A percentile compares a stretch with the other conserved stretches of the same genome.
Evolutionary conservation across 1,284 basidiomycete genomes (phyloP).

Genomic region (Apiotrichum brassicae): DNA sequence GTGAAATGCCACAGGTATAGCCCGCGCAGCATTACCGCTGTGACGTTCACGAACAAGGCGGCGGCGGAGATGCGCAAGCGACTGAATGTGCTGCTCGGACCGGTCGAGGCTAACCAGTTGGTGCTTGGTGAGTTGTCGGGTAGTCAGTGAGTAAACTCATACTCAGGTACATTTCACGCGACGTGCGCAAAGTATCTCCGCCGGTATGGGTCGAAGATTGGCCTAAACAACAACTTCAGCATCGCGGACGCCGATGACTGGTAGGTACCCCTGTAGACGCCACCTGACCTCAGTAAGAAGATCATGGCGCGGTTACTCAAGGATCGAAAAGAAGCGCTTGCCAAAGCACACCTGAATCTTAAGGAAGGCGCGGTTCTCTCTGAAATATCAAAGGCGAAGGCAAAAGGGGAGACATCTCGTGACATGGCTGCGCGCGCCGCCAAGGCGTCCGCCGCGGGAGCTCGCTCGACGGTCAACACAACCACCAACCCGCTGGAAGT

Average conservation of each 20-base stretch:
- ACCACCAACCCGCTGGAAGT: not conserved
- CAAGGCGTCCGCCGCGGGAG: slow-evolving; percentile 19
- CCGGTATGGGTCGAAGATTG: slow-evolving; percentile 58
- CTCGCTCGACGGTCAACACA: not conserved
- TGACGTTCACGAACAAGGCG: slow-evolving; percentile 84
- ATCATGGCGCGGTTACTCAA: slow-evolving; percentile 61
- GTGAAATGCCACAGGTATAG: slow-evolving; percentile 56
- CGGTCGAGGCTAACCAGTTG: slow-evolving; percentile 56
- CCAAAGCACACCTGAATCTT: slow-evolving; percentile 53
- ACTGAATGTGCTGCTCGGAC: slow-evolving; percentile 65
- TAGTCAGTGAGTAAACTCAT: slow-evolving; percentile 14
- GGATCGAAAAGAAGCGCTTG: slow-evolving; percentile 52
- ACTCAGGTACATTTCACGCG: slow-evolving; percentile 75
- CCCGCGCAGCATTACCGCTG: slow-evolving; percentile 65
- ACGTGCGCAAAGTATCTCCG: slow-evolving; percentile 67
- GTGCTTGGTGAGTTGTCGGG: slow-evolving; percentile 52
- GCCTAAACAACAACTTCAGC: slow-evolving; percentile 67
- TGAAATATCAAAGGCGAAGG: slow-evolving; percentile 74
- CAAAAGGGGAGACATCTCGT: slow-evolving; percentile 58
- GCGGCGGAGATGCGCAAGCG: slow-evolving; percentile 81
- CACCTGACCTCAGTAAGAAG: slow-evolving; percentile 57
- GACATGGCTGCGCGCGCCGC: slow-evolving; percentile 47
- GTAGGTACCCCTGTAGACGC: slow-evolving; percentile 50
- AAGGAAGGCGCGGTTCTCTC: slow-evolving; percentile 59
- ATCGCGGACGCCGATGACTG: slow-evolving; percentile 78